Percentiles rank a stretch among this genome's conserved stretches.
Conservation (phyloP, 371 early-diverging fungal species). For the Actinomortierella ambigua region DNA sequence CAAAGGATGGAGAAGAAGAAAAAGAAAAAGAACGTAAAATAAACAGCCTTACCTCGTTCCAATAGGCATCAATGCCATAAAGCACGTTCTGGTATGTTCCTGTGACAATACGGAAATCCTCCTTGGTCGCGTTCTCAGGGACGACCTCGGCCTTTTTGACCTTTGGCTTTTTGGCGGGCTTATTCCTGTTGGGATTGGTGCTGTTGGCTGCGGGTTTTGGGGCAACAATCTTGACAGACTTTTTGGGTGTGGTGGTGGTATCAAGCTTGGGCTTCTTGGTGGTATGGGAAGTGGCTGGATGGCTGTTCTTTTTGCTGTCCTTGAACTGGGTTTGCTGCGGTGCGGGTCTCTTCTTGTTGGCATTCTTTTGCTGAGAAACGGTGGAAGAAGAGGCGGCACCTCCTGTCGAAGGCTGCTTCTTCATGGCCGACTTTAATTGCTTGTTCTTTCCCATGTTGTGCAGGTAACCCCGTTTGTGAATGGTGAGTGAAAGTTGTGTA, state of each 20-base stretch:
- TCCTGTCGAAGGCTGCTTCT: conserved; percentile 18
- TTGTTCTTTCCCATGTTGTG: conserved; percentile 28
- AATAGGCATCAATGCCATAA: conserved; percentile 84
- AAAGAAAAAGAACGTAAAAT: too few relatives aligned
- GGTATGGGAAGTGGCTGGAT: not conserved
- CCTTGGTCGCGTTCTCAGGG: conserved; percentile 46
- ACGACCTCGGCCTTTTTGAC: conserved; percentile 35
- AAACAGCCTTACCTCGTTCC: conserved; percentile 53
- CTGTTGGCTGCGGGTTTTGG: not conserved
- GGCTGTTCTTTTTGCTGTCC: not conserved
- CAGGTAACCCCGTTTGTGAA: not conserved
- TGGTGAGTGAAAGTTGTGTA: not conserved
- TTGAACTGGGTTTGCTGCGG: conserved; percentile 1
- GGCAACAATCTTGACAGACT: not conserved
- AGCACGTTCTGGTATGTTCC: conserved; percentile 97
- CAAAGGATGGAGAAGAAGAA: too few relatives aligned
- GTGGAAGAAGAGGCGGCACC: not conserved
- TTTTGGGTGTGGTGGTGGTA: conserved; percentile 8
- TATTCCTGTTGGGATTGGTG: conserved; percentile 3
- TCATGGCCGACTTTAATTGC: conserved; percentile 40
- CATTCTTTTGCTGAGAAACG: conserved; percentile 1
- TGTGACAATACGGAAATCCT: conserved; percentile 75
- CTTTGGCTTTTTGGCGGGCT: conserved; percentile 15
- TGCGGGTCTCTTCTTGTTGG: conserved; percentile 5
- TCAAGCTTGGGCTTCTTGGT: conserved; percentile 6